Conservation (phyloP, 352 stramenopile genomes). For the Pythium monospermum region DNA sequence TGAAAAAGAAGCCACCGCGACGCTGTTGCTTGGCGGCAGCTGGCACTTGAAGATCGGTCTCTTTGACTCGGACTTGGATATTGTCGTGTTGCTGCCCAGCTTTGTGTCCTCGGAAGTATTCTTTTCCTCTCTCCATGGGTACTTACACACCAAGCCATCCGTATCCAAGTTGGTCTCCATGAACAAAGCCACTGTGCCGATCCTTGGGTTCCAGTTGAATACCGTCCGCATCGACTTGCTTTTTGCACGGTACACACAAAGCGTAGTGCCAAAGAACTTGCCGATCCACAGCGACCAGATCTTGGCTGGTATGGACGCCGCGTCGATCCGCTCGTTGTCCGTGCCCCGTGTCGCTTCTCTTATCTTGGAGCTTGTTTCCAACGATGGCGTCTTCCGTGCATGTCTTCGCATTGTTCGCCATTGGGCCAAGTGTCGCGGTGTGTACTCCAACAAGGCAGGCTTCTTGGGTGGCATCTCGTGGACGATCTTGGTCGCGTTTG, state of each 20-base stretch:
- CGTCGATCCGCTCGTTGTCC: slow-evolving; percentile 71
- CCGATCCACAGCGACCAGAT: slow-evolving; percentile 71
- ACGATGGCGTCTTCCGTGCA: slow-evolving; percentile 60
- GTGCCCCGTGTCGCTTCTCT: slow-evolving; percentile 75
- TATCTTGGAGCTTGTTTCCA: slow-evolving; percentile 77
- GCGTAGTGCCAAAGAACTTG: slow-evolving; percentile 68
- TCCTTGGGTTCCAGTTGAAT: slow-evolving; percentile 72
- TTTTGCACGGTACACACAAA: slow-evolving; percentile 65
- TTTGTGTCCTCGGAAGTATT: slow-evolving; percentile 60
- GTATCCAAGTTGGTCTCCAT: slow-evolving; percentile 65
- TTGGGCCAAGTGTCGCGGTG: slow-evolving; percentile 64
- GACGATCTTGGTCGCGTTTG: slow-evolving; percentile 80
- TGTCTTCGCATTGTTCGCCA: slow-evolving; percentile 70
- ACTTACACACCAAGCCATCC: slow-evolving; percentile 30
- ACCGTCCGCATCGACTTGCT: slow-evolving; percentile 68
- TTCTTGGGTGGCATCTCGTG: slow-evolving; percentile 82
- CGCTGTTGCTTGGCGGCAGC: slow-evolving; percentile 68
- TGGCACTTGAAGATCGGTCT: slow-evolving; percentile 80
- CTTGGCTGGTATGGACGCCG: slow-evolving; percentile 64
- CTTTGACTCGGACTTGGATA: slow-evolving; percentile 72
- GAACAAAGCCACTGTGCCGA: slow-evolving; percentile 66
- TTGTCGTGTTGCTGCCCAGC: slow-evolving; percentile 66
- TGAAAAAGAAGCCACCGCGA: slow-evolving; percentile 35
- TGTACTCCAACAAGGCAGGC: slow-evolving; percentile 84
- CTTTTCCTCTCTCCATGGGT: slow-evolving; percentile 54